phyloP scores from a whole-genome alignment of 805 yeast genomes.

The Saturnispora serradocipensis region DNA sequence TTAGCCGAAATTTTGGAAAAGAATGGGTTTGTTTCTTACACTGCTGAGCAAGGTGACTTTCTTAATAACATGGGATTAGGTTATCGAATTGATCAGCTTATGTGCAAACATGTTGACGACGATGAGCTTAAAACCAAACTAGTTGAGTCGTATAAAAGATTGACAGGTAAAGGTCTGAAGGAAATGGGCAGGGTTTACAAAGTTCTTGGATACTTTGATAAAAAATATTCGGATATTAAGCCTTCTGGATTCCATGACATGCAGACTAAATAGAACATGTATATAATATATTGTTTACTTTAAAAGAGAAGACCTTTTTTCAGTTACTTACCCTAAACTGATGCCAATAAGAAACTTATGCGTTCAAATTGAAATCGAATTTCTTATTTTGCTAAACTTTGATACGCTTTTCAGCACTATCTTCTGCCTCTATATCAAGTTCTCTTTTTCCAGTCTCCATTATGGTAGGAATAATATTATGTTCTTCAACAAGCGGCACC shows the following conservation, averaged over 20 bases:
- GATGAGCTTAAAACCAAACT: slow-evolving; percentile 42
- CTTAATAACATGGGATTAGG: slow-evolving; percentile 68
- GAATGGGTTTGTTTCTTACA: slow-evolving; percentile 17
- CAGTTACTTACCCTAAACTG: background rate
- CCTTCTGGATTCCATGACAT: slow-evolving; percentile 51
- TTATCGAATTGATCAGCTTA: slow-evolving; percentile 52
- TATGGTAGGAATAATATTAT: background rate
- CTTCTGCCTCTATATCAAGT: background rate
- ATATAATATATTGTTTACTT: background rate
- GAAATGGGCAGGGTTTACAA: slow-evolving; percentile 76
- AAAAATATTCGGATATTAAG: slow-evolving; percentile 31
- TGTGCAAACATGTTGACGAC: slow-evolving; percentile 30
- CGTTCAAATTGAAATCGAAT: no score
- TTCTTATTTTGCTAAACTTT: background rate
- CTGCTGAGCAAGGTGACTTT: slow-evolving; percentile 67
- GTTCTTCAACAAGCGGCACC: background rate
- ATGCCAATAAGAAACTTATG: no score
- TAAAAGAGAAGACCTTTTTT: no score
- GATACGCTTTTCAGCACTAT: background rate
- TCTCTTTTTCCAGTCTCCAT: slow-evolving; percentile 9
- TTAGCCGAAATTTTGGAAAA: slow-evolving; percentile 31
- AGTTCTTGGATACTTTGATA: slow-evolving; percentile 43
- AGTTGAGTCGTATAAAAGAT: slow-evolving; percentile 47
- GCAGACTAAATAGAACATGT: background rate
- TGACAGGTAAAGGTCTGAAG: slow-evolving; percentile 49